phyloP scores from a whole-genome alignment of 192 early-diverging fungal species.

The Entomortierella chlamydospora region DNA sequence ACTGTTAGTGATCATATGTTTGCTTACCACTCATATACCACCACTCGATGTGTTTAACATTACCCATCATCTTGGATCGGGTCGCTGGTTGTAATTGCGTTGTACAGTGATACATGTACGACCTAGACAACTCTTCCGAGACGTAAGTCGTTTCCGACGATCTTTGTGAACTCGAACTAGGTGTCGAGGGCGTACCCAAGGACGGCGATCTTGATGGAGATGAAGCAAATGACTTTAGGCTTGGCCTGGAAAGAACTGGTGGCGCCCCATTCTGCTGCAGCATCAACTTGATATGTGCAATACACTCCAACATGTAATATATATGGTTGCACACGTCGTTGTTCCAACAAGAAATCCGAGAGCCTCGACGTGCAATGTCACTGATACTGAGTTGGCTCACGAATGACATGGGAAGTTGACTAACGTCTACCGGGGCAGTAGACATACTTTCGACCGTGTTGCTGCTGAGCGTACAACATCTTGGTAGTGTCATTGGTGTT shows the following conservation, averaged over 20 bases:
- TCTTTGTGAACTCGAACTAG: too few relatives aligned
- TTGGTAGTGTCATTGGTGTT: too few relatives aligned
- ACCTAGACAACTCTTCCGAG: background rate
- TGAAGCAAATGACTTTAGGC: background rate
- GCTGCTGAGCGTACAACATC: background rate
- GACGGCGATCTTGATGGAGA: background rate
- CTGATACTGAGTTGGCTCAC: background rate
- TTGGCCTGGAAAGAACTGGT: background rate
- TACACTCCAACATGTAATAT: background rate
- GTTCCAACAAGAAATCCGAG: background rate
- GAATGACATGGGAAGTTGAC: background rate
- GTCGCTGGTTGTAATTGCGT: background rate
- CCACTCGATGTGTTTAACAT: too few relatives aligned
- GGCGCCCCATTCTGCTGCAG: background rate
- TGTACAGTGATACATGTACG: background rate
- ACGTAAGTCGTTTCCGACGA: background rate
- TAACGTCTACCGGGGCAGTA: background rate
- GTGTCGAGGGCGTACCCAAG: too few relatives aligned
- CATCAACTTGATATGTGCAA: background rate
- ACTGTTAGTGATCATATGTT: too few relatives aligned
- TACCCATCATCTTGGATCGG: constrained; percentile 2
- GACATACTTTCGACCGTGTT: too few relatives aligned
- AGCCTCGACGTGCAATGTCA: background rate
- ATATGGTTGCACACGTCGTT: background rate
- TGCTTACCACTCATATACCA: too few relatives aligned